These are phyloP conservation scores for Lodderomyces pseudojiufengensis DNA, from an alignment of 1,139 yeast species.

Conservation along the genomic window DNA sequence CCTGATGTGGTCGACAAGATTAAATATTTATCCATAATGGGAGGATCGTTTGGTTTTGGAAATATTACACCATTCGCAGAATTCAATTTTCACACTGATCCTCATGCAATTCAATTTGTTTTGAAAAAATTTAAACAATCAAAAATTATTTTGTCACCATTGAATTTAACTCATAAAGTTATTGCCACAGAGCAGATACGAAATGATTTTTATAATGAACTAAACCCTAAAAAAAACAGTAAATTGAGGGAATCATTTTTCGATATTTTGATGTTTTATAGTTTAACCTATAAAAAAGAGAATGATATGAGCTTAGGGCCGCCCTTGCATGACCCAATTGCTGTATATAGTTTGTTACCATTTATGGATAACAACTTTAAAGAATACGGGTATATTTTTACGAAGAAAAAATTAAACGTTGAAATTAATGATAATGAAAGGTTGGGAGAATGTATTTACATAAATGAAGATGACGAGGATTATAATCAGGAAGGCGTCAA, in stretches of 20 bases:
- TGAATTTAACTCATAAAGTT: conserved; percentile 70
- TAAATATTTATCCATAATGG: conserved; percentile 64
- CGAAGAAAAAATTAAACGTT: conserved; percentile 25
- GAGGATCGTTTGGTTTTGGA: conserved; percentile 58
- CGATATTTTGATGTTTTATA: conserved; percentile 48
- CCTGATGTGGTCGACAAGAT: conserved; percentile 51
- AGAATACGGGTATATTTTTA: conserved; percentile 30
- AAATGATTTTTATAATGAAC: conserved; percentile 21
- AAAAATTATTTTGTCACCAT: conserved; percentile 57
- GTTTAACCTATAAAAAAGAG: conserved; percentile 31
- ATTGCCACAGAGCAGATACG: conserved; percentile 51
- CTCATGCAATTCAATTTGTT: conserved; percentile 66
- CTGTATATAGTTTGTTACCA: conserved; percentile 58
- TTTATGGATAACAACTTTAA: conserved; percentile 27
- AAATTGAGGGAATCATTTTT: conserved; percentile 49
- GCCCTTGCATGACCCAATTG: conserved; percentile 80
- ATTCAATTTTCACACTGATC: conserved; percentile 74
- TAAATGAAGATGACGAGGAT: conserved; percentile 21
- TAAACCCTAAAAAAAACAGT: conserved; percentile 13
- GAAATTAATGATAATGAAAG: conserved; percentile 23
- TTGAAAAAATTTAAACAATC: conserved; percentile 34
- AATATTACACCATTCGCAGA: conserved; percentile 60
- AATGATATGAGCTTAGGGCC: conserved; percentile 57
- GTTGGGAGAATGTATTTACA: no score
- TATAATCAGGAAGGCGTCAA: conserved; percentile 37